Evolutionary conservation across 129 eudicot genomes (phyloP).

Genomic region (Tanacetum coccineum): DNA sequence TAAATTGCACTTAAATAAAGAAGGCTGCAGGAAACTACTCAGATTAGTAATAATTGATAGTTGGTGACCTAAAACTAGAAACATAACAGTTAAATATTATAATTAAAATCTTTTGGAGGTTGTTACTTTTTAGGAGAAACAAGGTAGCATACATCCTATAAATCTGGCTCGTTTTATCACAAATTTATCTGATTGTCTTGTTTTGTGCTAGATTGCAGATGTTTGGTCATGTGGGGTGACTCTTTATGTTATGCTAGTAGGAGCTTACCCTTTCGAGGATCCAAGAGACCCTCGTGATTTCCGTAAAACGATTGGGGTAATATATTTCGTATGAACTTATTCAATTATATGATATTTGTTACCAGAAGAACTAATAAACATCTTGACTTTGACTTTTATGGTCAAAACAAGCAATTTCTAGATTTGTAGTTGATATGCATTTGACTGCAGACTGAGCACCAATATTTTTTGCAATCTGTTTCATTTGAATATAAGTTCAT

Average conservation of each 20-base stretch:
- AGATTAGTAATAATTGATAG: too few species aligned
- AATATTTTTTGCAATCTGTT: neutral
- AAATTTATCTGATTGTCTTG: constrained; percentile 9
- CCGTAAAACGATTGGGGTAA: constrained; percentile 56
- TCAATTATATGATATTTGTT: neutral
- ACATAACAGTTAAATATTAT: too few species aligned
- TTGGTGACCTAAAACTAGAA: too few species aligned
- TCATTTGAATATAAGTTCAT: neutral
- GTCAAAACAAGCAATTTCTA: constrained; percentile 14
- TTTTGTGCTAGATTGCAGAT: constrained; percentile 55
- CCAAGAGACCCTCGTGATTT: constrained; percentile 65
- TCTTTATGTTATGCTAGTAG: constrained; percentile 62
- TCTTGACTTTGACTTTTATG: constrained; percentile 6
- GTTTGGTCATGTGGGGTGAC: constrained; percentile 84
- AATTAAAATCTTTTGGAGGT: too few species aligned
- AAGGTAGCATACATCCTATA: too few species aligned
- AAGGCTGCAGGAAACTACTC: too few species aligned
- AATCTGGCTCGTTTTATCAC: neutral
- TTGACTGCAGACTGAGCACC: neutral
- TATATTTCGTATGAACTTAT: neutral
- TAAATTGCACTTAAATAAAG: too few species aligned
- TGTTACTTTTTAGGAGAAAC: too few species aligned
- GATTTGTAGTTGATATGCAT: neutral
- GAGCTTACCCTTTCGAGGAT: constrained; percentile 71
- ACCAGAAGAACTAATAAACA: neutral